Evolutionary conservation across 2,329 filamentous ascomycete species (phyloP).

Genomic region (Arachnomyces sp.): DNA sequence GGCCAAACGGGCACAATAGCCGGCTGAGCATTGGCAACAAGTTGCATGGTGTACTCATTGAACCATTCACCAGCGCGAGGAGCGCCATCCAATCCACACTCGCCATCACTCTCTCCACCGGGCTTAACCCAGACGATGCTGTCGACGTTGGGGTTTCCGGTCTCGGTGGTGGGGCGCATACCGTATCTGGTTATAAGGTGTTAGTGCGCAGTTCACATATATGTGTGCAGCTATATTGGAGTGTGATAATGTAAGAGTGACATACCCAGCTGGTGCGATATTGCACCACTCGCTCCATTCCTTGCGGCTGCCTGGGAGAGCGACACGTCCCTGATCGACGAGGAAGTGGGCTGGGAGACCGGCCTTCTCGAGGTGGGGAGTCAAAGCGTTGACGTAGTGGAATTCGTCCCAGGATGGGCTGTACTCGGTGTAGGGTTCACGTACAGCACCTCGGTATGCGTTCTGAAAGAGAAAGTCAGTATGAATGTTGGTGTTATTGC

Average conservation of each 20-base stretch:
- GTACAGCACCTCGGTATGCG: slow-evolving; percentile 30
- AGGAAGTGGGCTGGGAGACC: slow-evolving; percentile 39
- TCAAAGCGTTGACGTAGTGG: slow-evolving; percentile 33
- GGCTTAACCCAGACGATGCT: slow-evolving; percentile 41
- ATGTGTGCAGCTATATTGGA: not conserved
- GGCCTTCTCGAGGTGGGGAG: slow-evolving; percentile 29
- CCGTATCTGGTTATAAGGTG: slow-evolving; percentile 26
- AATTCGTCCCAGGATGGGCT: slow-evolving; percentile 35
- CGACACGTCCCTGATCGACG: slow-evolving; percentile 39
- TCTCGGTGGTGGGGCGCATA: slow-evolving; percentile 24
- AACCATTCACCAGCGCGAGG: slow-evolving; percentile 36
- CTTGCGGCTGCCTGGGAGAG: slow-evolving; percentile 27
- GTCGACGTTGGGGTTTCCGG: slow-evolving; percentile 32
- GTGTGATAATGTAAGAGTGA: not conserved
- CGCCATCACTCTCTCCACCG: slow-evolving; percentile 35
- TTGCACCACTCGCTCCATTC: slow-evolving; percentile 42
- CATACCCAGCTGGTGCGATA: slow-evolving; percentile 26
- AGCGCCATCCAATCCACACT: slow-evolving; percentile 30
- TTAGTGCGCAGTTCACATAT: not conserved
- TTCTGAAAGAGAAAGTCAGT: not conserved
- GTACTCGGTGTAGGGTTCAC: slow-evolving; percentile 36
- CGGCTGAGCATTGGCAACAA: slow-evolving; percentile 33
- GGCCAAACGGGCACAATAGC: not conserved
- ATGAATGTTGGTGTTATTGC: not conserved
- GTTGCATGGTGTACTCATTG: slow-evolving; percentile 33